Percentiles rank a stretch among this genome's conserved stretches.
Evolutionary conservation across 306 rosid genomes (phyloP).

Genomic region (Inga oerstediana): DNA sequence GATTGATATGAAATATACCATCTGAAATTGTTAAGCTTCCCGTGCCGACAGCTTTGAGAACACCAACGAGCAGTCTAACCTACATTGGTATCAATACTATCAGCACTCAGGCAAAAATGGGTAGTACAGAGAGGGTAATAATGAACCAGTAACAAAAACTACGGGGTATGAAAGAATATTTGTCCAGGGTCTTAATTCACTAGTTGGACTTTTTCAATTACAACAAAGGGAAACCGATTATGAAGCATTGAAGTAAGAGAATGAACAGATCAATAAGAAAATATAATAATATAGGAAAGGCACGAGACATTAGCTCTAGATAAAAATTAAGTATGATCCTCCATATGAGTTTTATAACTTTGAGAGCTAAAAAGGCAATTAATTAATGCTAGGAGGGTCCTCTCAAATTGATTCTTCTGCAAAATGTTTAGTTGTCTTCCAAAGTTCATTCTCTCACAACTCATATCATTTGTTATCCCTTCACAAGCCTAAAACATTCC

Average conservation of each 20-base stretch:
- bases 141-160: background rate
- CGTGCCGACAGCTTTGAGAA: slow-evolving; percentile 78
- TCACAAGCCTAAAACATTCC: background rate
- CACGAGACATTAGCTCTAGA: background rate
- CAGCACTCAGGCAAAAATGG: slow-evolving; percentile 12
- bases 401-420: background rate
- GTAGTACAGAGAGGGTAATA: background rate
- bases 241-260: background rate
- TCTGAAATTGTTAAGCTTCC: slow-evolving; percentile 68
- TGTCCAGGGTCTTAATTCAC: background rate
- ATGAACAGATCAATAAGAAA: background rate
- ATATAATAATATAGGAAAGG: background rate
- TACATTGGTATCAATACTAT: slow-evolving; percentile 34
- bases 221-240: background rate
- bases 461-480: background rate
- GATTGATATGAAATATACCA: slow-evolving; percentile 39
- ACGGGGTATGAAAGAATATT: background rate
- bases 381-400: background rate
- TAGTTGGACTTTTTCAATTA: background rate
- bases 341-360: background rate
- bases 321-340: background rate
- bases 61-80: slow-evolving; percentile 95
- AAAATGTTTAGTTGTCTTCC: background rate
- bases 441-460: background rate
- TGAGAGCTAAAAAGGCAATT: background rate